Percentiles rank a stretch among this genome's conserved stretches.
These are phyloP conservation scores for Metschnikowia arizonensis DNA, from an alignment of 805 yeast genomes.

Conservation along the genomic window DNA sequence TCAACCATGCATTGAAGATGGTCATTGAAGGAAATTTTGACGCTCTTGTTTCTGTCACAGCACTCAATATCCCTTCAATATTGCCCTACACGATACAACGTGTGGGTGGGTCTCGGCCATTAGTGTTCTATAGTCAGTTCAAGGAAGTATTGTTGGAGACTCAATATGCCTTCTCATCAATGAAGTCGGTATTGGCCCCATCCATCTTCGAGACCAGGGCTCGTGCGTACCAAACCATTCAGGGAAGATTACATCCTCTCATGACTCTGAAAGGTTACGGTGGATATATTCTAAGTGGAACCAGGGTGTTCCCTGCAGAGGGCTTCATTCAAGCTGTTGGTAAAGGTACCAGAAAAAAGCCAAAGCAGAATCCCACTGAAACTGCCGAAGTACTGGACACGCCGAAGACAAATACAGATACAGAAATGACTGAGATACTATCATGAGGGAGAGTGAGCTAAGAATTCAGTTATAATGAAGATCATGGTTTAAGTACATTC, in stretches of 20 bases:
- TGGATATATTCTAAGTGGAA: conserved; percentile 78
- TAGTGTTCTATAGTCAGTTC: conserved; percentile 75
- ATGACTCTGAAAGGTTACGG: conserved; percentile 95
- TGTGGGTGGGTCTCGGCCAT: conserved; percentile 81
- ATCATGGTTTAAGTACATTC: neutral
- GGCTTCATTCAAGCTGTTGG: conserved; percentile 62
- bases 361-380: conserved; percentile 11
- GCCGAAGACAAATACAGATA: conserved; percentile 7
- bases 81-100: conserved; percentile 58
- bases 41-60: conserved; percentile 68
- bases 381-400: neutral
- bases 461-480: neutral
- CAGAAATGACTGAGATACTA: conserved; percentile 1
- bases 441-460: neutral
- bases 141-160: conserved; percentile 77
- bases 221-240: conserved; percentile 84
- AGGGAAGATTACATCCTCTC: conserved; percentile 90
- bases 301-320: conserved; percentile 70
- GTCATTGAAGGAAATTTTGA: conserved; percentile 59
- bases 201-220: conserved; percentile 77
- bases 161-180: conserved; percentile 62
- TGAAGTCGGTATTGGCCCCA: conserved; percentile 75
- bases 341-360: conserved; percentile 50
- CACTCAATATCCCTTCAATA: conserved; percentile 64
- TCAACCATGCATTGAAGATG: conserved; percentile 46